Conservation (phyloP, 768 basidiomycete species). For the Exidia glandulosa region DNA sequence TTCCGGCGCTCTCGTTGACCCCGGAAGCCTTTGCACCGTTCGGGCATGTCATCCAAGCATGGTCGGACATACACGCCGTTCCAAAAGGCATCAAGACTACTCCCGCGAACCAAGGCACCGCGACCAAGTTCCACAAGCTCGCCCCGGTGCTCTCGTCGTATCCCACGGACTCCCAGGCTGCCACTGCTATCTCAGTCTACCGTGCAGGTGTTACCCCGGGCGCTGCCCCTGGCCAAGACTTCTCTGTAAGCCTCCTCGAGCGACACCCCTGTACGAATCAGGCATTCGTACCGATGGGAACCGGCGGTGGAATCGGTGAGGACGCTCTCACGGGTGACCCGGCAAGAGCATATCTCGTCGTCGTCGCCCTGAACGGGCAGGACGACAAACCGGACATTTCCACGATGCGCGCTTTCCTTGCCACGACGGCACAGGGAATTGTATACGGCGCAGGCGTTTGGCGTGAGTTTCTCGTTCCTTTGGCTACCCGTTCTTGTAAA, state of each 20-base stretch:
- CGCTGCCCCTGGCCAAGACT: conserved; percentile 32
- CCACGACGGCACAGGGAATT: conserved; percentile 72
- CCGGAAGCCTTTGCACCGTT: conserved; percentile 79
- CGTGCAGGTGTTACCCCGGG: conserved; percentile 53
- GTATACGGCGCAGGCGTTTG: conserved; percentile 76
- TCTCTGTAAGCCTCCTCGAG: conserved; percentile 67
- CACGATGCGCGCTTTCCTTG: conserved; percentile 74
- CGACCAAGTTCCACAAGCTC: conserved; percentile 87
- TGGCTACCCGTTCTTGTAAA: too few relatives aligned
- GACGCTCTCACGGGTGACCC: conserved; percentile 24
- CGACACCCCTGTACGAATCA: conserved; percentile 85
- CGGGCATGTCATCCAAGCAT: conserved; percentile 88
- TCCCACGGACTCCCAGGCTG: conserved; percentile 42
- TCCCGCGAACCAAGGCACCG: conserved; percentile 80
- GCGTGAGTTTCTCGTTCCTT: conserved; percentile 55
- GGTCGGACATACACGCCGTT: conserved; percentile 50
- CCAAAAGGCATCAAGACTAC: conserved; percentile 64
- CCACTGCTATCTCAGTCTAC: conserved; percentile 71
- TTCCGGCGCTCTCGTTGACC: conserved; percentile 64
- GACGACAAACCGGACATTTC: conserved; percentile 69
- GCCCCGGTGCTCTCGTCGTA: conserved; percentile 61
- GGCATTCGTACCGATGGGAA: conserved; percentile 89
- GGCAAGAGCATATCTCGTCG: conserved; percentile 60
- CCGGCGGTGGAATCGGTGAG: conserved; percentile 22
- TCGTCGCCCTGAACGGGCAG: conserved; percentile 69